Percentiles rank a stretch among this genome's conserved stretches.
These are phyloP conservation scores for Fomitopsis schrenkii DNA, from an alignment of 1,284 basidiomycete species.

Conservation along the genomic window DNA sequence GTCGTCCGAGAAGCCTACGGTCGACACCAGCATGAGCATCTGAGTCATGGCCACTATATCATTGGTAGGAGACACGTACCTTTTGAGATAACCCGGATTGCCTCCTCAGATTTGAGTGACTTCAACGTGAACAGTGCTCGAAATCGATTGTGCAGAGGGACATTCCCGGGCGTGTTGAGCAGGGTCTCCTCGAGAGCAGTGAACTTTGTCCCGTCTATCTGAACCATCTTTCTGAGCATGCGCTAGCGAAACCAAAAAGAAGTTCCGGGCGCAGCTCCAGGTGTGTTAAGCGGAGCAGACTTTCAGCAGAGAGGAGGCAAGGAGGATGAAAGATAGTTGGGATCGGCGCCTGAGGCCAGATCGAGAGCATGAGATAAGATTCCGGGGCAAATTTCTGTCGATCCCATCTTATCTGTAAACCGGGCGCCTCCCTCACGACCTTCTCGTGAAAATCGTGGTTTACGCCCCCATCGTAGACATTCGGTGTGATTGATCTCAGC, in stretches of 20 bases:
- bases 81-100: conserved; percentile 83
- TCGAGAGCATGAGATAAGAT: conserved; percentile 23
- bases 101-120: conserved; percentile 75
- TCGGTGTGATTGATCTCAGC: not conserved
- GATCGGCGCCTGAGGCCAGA: conserved; percentile 6
- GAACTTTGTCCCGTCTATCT: conserved; percentile 19
- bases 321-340: not conserved
- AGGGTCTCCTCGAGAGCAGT: conserved; percentile 62
- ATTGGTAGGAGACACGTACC: conserved; percentile 40
- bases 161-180: conserved; percentile 71
- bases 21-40: not conserved
- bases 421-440: conserved; percentile 1
- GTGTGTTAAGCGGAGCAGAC: not conserved
- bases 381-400: conserved; percentile 19
- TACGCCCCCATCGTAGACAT: not conserved
- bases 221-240: conserved; percentile 26
- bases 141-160: conserved; percentile 87
- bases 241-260: not conserved
- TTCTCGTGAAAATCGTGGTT: not conserved
- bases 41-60: too few relatives aligned
- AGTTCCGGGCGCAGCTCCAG: conserved; percentile 2
- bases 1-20: conserved; percentile 77
- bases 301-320: not conserved
- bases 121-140: conserved; percentile 93
- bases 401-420: conserved; percentile 10